A percentile compares a stretch with the other conserved stretches of the same genome.
Evolutionary conservation across 2,329 filamentous ascomycete species (phyloP).

Genomic region (Emmonsiellopsis sp.): DNA sequence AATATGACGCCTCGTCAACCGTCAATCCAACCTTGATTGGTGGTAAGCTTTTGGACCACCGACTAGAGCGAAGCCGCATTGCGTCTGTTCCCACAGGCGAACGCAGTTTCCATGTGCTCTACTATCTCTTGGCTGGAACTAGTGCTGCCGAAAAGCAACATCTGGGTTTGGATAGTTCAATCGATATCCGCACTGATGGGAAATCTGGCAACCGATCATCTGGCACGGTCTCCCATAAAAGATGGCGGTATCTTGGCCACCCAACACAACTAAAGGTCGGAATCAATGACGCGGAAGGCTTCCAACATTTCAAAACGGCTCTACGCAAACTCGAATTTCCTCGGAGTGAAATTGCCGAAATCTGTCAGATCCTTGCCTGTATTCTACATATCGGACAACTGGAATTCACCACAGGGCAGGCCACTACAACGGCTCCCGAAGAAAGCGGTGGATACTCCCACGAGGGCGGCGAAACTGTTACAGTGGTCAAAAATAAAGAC

Average conservation of each 20-base stretch:
- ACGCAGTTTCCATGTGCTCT: slow-evolving; percentile 90
- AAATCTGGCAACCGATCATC: slow-evolving; percentile 45
- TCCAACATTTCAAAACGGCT: slow-evolving; percentile 95
- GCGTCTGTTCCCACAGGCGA: slow-evolving; percentile 89
- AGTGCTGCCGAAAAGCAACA: slow-evolving; percentile 84
- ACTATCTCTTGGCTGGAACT: slow-evolving; percentile 89
- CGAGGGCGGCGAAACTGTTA: slow-evolving; percentile 79
- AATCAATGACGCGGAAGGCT: slow-evolving; percentile 91
- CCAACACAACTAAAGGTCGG: slow-evolving; percentile 95
- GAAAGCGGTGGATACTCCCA: slow-evolving; percentile 96
- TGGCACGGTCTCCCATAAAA: slow-evolving; percentile 53
- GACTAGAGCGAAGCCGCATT: slow-evolving; percentile 84
- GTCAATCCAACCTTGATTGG: slow-evolving; percentile 82
- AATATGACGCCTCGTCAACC: slow-evolving; percentile 84
- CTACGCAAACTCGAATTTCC: slow-evolving; percentile 91
- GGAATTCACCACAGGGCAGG: slow-evolving; percentile 76
- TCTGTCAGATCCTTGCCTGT: slow-evolving; percentile 86
- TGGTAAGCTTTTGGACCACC: slow-evolving; percentile 88
- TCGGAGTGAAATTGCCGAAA: slow-evolving; percentile 85
- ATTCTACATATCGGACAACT: slow-evolving; percentile 98
- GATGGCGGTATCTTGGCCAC: slow-evolving; percentile 94
- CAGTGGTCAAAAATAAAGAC: slow-evolving; percentile 88
- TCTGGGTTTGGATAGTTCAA: slow-evolving; percentile 53
- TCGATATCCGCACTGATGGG: slow-evolving; percentile 29
- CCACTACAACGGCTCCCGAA: slow-evolving; percentile 69